phyloP scores from a whole-genome alignment of 352 stramenopile genomes.

The Phytophthora cajani region DNA sequence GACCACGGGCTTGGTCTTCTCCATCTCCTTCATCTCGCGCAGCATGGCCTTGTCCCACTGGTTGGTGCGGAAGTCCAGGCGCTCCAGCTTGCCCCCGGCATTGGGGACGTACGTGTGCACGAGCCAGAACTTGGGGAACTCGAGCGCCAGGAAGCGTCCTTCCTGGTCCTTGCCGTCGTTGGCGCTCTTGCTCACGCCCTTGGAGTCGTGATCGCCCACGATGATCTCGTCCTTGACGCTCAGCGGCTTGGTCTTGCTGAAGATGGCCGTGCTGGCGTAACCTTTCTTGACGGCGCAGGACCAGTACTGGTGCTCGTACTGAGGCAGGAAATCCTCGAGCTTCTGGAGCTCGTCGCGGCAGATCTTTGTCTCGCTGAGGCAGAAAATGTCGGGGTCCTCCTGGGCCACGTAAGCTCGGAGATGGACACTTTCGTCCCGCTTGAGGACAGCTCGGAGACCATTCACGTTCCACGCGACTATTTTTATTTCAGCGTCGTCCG shows the following conservation, averaged over 20 bases:
- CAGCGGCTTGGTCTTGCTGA: slow-evolving; percentile 77
- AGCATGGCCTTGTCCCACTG: slow-evolving; percentile 84
- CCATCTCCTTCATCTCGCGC: slow-evolving; percentile 70
- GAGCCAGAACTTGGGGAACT: slow-evolving; percentile 81
- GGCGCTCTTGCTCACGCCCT: slow-evolving; percentile 19
- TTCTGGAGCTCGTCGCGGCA: slow-evolving; percentile 72
- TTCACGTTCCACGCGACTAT: slow-evolving; percentile 89
- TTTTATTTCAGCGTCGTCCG: slow-evolving; percentile 37
- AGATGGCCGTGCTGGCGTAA: slow-evolving; percentile 76
- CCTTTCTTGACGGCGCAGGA: slow-evolving; percentile 81
- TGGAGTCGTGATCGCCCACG: slow-evolving; percentile 44
- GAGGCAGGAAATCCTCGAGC: slow-evolving; percentile 73
- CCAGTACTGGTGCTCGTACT: slow-evolving; percentile 84
- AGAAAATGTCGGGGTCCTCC: slow-evolving; percentile 84
- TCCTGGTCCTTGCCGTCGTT: slow-evolving; percentile 68
- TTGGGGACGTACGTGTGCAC: slow-evolving; percentile 90
- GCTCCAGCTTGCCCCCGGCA: slow-evolving; percentile 73
- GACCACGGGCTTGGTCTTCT: slow-evolving; percentile 79
- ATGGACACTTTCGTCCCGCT: slow-evolving; percentile 68
- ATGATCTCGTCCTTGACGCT: slow-evolving; percentile 75
- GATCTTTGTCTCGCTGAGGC: slow-evolving; percentile 90
- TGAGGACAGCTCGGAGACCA: slow-evolving; percentile 78
- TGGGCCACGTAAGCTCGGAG: slow-evolving; percentile 79
- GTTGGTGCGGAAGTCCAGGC: slow-evolving; percentile 72
- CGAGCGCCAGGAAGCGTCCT: slow-evolving; percentile 80